Base-by-base conservation (phyloP, 2,329 filamentous ascomycete genomes). In the Acrocalymma vagum region DNA sequence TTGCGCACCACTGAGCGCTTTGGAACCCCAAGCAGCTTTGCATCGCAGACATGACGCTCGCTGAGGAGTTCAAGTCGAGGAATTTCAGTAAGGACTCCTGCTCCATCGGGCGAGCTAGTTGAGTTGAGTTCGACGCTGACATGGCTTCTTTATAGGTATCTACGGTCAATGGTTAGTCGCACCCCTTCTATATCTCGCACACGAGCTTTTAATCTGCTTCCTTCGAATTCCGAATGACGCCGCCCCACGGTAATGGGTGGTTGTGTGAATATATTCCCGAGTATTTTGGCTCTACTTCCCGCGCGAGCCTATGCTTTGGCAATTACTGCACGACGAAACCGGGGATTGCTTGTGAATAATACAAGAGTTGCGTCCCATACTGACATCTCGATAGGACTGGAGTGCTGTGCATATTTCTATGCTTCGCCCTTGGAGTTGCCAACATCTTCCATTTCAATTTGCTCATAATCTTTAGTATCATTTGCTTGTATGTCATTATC, bases 391-490 rank as follows among this genome's bases (percentile, higher is more conserved):
- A 23, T 11, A 80, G 77, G 77, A 76, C 76, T 42, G 77, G 77
- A 51, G 79, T 86, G 34, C 55, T 86, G 20, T 83, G 79, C 71
- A 83, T 86, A 56, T 67, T 86, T 52, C 75, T 88, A 18, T 85
- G 82, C 66, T 80, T 86, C 53, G 84, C 85, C 13, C 75, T 88
- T 15, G 83, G 85, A 31, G 83, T 88, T 46, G 82, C 84, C 37
- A 86, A 86, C 60, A 80, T 88, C 58, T 86, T 88, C 63, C 77
- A 83, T 56, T 76, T 84, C 54, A 75, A 75, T 51, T 62, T 70
- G 51, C 71, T 81, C 31, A 67, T 87, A 48, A 72, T 85, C 22
- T 84, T 85, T 44, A 82, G 82, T 47, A 70, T 77, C 25, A 67
- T 78, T 36, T 78, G 75, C 67, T 63, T 78, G 76, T 78, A 65